Base-by-base conservation (phyloP, 495 filamentous ascomycete genomes). In the Penicillium subrubescens region DNA sequence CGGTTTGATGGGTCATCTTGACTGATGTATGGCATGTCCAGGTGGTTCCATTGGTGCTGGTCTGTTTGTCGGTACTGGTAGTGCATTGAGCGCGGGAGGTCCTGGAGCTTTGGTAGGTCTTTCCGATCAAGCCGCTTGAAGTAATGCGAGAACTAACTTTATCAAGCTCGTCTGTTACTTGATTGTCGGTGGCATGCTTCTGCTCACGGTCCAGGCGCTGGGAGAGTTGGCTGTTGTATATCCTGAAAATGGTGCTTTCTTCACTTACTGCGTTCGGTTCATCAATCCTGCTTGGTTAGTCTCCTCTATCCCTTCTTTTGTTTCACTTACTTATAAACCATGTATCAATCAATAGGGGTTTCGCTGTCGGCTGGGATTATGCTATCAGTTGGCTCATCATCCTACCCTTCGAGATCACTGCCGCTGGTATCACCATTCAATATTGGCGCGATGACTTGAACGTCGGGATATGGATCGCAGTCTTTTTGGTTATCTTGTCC, bases 371-470 rank as follows among this genome's bases (percentile, higher is more conserved):
- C 59, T 92, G 89, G 87, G 87, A 91, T 71, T 92, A 92, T 70
- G 85, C 87, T 59, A 78, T 90, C 54, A 81, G 84, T 69, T 92
- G 90, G 89, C 90, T 90, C 74, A 74, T 81, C 44, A 83, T 66
- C 31, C 67, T 79, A n/a, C 81, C 79, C 2, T 77, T 82, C 43
- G 91, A 96, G 70, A 78, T 94, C 37, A 94, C 90, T 0, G 93
- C 92, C 35, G 89, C 91, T 27, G 87, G 89, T 59, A 74, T 95
- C 8, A 88, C 94, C 3, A 86, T 97, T n/a, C 79, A 89, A 52
- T 91, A 83, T 63, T 97, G 93, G 93, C 62, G 73, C 31, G 73
- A 75, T 8, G 74, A 81, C 46, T 73, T 89, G 25, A 89, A 84
- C 59, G 75, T 81, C 53, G 85, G 72, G 7, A 87, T 91, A 12